Conservation (phyloP, 306 rosid species). For the Cucurbita pepo region DNA sequence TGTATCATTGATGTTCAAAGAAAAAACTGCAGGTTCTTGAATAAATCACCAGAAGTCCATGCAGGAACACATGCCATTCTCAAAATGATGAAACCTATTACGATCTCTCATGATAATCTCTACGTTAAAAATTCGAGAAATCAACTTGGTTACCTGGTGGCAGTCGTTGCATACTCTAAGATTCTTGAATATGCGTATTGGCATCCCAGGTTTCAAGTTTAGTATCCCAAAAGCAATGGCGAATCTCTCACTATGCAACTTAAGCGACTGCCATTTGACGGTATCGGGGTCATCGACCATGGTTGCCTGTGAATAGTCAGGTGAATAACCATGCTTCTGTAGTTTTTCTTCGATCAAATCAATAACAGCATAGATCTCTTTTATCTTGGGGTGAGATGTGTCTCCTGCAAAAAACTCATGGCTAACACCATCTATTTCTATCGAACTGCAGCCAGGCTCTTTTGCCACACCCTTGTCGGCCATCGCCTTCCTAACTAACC, state of each 20-base stretch:
- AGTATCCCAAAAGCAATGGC: constrained; percentile 67
- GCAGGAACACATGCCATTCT: constrained; percentile 60
- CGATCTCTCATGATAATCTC: constrained; percentile 66
- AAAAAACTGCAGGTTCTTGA: not conserved
- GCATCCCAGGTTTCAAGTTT: constrained; percentile 27
- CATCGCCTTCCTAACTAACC: constrained; percentile 57
- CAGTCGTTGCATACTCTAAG: constrained; percentile 63
- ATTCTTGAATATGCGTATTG: constrained; percentile 56
- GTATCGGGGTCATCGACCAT: constrained; percentile 28
- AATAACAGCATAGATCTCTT: constrained; percentile 30
- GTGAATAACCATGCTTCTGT: constrained; percentile 28
- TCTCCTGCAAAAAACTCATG: constrained; percentile 81
- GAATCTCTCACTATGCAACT: constrained; percentile 59
- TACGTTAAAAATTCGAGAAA: constrained; percentile 32
- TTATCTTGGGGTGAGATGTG: constrained; percentile 43
- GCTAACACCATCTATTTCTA: constrained; percentile 46
- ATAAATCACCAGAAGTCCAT: constrained; percentile 44
- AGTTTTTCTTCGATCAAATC: constrained; percentile 36
- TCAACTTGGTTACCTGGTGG: constrained; percentile 44
- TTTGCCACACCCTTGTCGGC: constrained; percentile 39
- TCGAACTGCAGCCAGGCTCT: constrained; percentile 62
- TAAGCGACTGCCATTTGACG: constrained; percentile 26
- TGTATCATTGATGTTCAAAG: not conserved
- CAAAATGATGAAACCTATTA: constrained; percentile 54
- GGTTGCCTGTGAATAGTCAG: constrained; percentile 40